These are phyloP conservation scores for Diplocarpon mali DNA, from an alignment of 2,329 filamentous ascomycete genomes.

Conservation along the genomic window DNA sequence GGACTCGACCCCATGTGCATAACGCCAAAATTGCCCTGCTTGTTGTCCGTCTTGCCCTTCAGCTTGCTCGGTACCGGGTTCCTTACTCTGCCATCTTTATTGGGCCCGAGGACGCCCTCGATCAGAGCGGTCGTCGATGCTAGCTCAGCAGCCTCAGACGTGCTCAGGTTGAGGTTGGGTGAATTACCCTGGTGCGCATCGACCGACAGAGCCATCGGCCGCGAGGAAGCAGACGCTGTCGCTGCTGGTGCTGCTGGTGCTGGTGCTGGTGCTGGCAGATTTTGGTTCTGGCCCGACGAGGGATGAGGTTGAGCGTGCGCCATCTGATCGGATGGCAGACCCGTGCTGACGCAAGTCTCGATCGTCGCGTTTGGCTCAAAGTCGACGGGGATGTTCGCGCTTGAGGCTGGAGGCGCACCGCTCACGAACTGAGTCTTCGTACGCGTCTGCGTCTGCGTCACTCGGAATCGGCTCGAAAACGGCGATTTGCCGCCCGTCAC, in stretches of 20 bases:
- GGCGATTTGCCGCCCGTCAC: constrained; percentile 14
- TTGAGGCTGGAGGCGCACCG: constrained; percentile 6
- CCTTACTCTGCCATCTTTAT: constrained; percentile 38
- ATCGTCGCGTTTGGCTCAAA: constrained; percentile 1
- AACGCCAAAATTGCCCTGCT: constrained; percentile 50
- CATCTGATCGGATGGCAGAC: constrained; percentile 11
- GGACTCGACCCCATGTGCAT: constrained; percentile 46
- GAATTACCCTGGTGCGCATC: constrained; percentile 15
- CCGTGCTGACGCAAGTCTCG: background rate
- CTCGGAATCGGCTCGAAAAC: constrained; percentile 17
- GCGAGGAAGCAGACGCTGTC: constrained; percentile 13
- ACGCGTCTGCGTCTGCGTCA: no score
- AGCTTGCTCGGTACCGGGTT: constrained; percentile 52
- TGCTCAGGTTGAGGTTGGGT: constrained; percentile 31
- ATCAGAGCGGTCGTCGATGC: constrained; percentile 17
- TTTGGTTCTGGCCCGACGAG: constrained; percentile 15
- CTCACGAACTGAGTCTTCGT: constrained; percentile 13
- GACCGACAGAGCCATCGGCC: constrained; percentile 9
- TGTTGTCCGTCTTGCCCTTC: constrained; percentile 44
- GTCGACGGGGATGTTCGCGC: background rate
- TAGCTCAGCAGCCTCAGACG: constrained; percentile 46
- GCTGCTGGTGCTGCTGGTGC: constrained; percentile 6
- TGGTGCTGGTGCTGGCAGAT: constrained; percentile 6
- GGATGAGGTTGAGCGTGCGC: constrained; percentile 19
- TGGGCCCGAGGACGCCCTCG: constrained; percentile 27